A percentile compares a stretch with the other conserved stretches of the same genome.
phyloP scores from a whole-genome alignment of 768 basidiomycete genomes.

The Lyophyllum decastes region DNA sequence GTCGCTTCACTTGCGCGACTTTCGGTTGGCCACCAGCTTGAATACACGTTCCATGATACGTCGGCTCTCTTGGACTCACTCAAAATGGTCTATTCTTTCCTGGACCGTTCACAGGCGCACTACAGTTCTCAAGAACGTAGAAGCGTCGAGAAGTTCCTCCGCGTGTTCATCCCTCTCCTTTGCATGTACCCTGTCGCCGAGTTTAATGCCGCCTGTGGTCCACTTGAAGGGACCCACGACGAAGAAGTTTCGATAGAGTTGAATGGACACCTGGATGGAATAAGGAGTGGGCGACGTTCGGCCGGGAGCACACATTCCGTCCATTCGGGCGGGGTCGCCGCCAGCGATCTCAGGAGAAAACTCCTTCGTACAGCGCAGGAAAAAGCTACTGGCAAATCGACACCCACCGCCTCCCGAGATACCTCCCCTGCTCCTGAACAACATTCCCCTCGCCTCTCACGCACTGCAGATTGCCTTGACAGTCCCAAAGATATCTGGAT shows the following conservation, averaged over 20 bases:
- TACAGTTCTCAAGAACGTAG: constrained; percentile 80
- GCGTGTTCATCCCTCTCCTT: constrained; percentile 80
- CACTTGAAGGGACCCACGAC: constrained; percentile 50
- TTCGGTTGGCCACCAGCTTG: constrained; percentile 69
- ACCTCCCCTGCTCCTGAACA: constrained; percentile 38
- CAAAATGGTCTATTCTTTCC: constrained; percentile 87
- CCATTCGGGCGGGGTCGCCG: constrained; percentile 48
- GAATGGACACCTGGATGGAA: constrained; percentile 30
- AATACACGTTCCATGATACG: constrained; percentile 76
- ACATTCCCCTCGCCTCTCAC: constrained; percentile 29
- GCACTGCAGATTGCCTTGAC: constrained; percentile 28
- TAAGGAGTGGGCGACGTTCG: constrained; percentile 49
- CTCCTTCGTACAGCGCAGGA: constrained; percentile 77
- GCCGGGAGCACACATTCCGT: constrained; percentile 39
- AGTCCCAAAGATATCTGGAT: constrained; percentile 60
- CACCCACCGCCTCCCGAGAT: constrained; percentile 43
- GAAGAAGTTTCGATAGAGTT: constrained; percentile 38
- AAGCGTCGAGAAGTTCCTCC: constrained; percentile 81
- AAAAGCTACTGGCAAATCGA: constrained; percentile 38
- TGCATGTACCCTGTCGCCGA: constrained; percentile 71
- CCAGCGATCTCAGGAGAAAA: constrained; percentile 77
- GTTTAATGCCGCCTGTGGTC: constrained; percentile 63
- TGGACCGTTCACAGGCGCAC: constrained; percentile 81
- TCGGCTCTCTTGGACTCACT: constrained; percentile 85
- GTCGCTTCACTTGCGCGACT: constrained; percentile 43